Base-by-base conservation (phyloP, 192 early-diverging fungal genomes). In the Entophlyctis luteolus region DNA sequence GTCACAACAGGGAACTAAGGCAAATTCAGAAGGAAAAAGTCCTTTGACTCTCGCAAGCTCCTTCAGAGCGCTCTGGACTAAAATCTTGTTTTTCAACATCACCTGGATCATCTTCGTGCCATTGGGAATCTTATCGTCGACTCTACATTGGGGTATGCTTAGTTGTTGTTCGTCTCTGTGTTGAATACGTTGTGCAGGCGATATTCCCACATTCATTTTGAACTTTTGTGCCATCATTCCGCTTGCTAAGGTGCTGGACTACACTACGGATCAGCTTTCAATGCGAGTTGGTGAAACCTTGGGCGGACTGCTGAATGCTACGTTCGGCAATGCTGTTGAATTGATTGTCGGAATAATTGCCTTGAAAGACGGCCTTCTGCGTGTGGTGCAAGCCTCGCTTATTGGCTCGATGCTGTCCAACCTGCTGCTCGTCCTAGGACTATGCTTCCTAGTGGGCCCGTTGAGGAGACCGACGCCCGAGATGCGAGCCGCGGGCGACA, bases 341-440 rank as follows among this genome's bases (percentile, higher is more conserved):
- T 49, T 79, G 28, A 87, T 98, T 70, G 81, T 98, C n/a, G 87
- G 83, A 3, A 76, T 95, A 27, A 77, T 95, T 68, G 93, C 93
- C 2, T 79, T 98, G 48, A 79, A 83, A 14, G 73, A 90, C 65
- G 89, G 89, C 52, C 76, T 91, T 48, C 76, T 95, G 12, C 72
- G 79, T 27, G 90, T 98, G 47, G 94, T 98, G 38, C 91, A 95
- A 70, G 87, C 94, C 0, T 92, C 90, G 28, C 79, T 96, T 50
- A 71, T 96, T 0, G 95, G 95, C 34, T 94, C 92, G 3, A 88
- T 98, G 45, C 79, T 98, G n/a, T 91, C 89, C 65, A 98, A 95
- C 76, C 62, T 96, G 37, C 74, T 95, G 20, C 75, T 95, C 55
- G 92, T 96, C 4, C 77, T 92, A 3, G 95, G 95, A 32, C 78